A percentile compares a stretch with the other conserved stretches of the same genome.
Conservation (phyloP, 352 stramenopile genomes). For the Albugo laibachii region DNA sequence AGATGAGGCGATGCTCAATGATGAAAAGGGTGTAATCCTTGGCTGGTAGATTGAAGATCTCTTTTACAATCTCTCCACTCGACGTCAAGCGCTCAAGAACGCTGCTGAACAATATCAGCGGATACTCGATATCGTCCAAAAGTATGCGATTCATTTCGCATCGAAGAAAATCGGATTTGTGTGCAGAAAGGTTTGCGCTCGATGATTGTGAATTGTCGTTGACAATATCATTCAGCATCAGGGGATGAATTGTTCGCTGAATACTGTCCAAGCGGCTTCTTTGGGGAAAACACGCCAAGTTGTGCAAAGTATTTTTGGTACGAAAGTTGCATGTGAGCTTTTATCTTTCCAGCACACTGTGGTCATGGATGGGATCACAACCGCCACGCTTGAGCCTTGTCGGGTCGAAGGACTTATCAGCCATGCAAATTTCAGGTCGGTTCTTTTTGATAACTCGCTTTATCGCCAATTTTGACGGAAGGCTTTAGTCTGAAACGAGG, state of each 20-base stretch:
- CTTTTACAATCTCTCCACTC: slow-evolving; percentile 96
- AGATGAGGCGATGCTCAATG: background rate
- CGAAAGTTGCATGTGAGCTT: slow-evolving; percentile 41
- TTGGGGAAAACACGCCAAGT: slow-evolving; percentile 25
- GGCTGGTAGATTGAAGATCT: slow-evolving; percentile 83
- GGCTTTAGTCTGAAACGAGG: slow-evolving; percentile 45
- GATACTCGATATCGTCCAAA: slow-evolving; percentile 90
- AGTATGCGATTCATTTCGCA: slow-evolving; percentile 90
- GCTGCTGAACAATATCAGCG: slow-evolving; percentile 85
- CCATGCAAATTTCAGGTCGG: slow-evolving; percentile 81
- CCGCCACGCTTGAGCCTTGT: slow-evolving; percentile 15
- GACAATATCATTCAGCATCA: slow-evolving; percentile 21
- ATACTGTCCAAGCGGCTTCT: slow-evolving; percentile 35
- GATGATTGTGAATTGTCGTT: background rate
- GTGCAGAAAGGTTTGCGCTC: slow-evolving; percentile 74
- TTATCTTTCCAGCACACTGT: slow-evolving; percentile 18
- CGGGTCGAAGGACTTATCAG: slow-evolving; percentile 39
- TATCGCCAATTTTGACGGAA: background rate
- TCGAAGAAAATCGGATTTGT: slow-evolving; percentile 83
- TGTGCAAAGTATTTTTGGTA: slow-evolving; percentile 57
- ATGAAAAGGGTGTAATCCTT: background rate
- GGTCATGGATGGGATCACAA: slow-evolving; percentile 3
- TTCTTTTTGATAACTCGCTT: background rate
- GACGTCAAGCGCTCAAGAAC: slow-evolving; percentile 85
- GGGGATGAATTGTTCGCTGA: slow-evolving; percentile 58